Evolutionary conservation across 2,329 filamentous ascomycete genomes (phyloP), one percentile per base, ranked within the genome.

Genomic region (Talaromyces sp.): DNA sequence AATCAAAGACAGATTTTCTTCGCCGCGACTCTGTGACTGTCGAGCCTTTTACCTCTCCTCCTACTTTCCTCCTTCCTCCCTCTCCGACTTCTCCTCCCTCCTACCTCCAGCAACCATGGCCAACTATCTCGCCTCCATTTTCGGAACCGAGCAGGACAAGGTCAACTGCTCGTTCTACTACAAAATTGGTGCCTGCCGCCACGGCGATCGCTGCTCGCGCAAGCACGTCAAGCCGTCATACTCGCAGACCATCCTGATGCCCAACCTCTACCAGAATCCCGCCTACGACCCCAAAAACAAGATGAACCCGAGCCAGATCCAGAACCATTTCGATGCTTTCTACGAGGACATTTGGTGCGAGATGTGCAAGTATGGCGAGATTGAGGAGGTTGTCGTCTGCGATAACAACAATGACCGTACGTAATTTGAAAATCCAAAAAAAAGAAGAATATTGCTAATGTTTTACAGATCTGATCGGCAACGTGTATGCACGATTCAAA

Each of bases 261-360:
- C 95, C 54, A 97, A 96, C 79, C 90, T 99, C 70, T 99, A 99
- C 84, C 95, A 98, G 79, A 99, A 99, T 83, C 95, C 95, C 11
- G 92, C 92, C 65, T 96, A 96, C 85, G 93, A 98, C 77, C 88
- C 91, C 55, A 96, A 96, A 82, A 95, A 88, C 84, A 95, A 93
- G 81, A 96, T 99, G 90, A 97, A 96, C 80, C 82, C 92, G 7
- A 89, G 87, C 69, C 95, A 99, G 83, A 89, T 98, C 75, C 93
- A 97, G 80, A 96, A 96, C 82, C 95, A 99, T 85, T 99, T 99
- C 75, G 95, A 99, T 79, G 95, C 95, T 72, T 99, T 99, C 78
- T 99, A 99, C 83, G 95, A 99, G 82, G 95, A 99, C 77, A 92
- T 99, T 68, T 99, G 95, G 93, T 98, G 93, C 81, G 95, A 99